phyloP scores from a whole-genome alignment of 2,329 filamentous ascomycete species.

The Pseudopyrenochaeta lycopersici region DNA sequence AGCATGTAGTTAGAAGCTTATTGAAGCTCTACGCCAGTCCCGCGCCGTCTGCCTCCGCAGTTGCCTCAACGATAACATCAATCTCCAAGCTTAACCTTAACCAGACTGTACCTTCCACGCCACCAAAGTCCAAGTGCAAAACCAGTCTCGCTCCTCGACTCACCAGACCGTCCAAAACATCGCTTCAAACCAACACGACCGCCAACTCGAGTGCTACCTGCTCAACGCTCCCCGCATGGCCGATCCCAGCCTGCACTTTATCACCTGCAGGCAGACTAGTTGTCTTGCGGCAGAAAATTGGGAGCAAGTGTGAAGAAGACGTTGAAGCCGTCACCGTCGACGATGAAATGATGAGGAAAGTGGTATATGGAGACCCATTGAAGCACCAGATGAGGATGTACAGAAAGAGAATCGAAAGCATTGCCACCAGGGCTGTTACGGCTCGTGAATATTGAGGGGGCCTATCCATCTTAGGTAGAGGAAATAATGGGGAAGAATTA shows the following conservation, averaged over 20 bases:
- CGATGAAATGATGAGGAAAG: constrained; percentile 72
- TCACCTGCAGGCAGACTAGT: constrained; percentile 76
- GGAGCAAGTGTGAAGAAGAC: constrained; percentile 54
- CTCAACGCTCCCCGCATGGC: constrained; percentile 62
- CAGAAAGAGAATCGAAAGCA: constrained; percentile 71
- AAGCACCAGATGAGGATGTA: constrained; percentile 85
- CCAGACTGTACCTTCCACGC: constrained; percentile 7
- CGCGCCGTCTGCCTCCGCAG: constrained; percentile 51
- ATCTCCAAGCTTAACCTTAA: constrained; percentile 39
- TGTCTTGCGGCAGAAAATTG: constrained; percentile 60
- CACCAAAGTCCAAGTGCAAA: constrained; percentile 25
- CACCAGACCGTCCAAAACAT: constrained; percentile 31
- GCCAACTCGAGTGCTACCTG: constrained; percentile 42
- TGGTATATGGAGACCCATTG: constrained; percentile 83
- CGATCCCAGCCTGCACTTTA: constrained; percentile 70
- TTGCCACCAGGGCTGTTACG: constrained; percentile 75
- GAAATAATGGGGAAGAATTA: too few relatives aligned
- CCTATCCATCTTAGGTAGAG: neutral
- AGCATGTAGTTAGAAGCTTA: constrained; percentile 75
- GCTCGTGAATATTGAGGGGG: constrained; percentile 37
- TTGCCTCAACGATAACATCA: constrained; percentile 24
- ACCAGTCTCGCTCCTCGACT: constrained; percentile 12
- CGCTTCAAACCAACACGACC: constrained; percentile 30
- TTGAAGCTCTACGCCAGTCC: constrained; percentile 75
- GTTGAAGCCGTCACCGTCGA: constrained; percentile 74